Base-by-base conservation (phyloP, 805 yeast genomes). In the Ogataea methylovora region DNA sequence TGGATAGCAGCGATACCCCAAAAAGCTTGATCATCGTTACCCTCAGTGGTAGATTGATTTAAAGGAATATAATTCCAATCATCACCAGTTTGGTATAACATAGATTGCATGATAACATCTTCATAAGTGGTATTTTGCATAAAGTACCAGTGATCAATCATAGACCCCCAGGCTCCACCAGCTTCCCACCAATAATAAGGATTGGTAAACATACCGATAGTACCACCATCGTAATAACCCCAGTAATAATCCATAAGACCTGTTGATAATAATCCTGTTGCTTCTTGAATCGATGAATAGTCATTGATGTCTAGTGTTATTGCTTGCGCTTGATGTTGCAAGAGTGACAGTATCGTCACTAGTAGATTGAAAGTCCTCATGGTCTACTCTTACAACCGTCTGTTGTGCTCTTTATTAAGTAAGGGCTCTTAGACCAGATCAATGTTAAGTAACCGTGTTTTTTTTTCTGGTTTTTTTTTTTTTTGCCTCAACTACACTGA, bases 101-200 rank as follows among this genome's bases (percentile, higher is more conserved):
- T 55, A 3, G 94, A 83, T 24, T 69, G 63, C 47, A 71, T 68
- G 35, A 85, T 69, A 24, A 69, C 37, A 10, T 67, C 65, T 29
- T 71, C 80, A 47, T 75, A 84, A 1, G 88, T 74, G 42, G 70
- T 71, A 54, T 88, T 82, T 25, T 79, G 72, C 55, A 84, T 74
- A 53, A 68, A 79, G 45, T 54, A 77, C 62, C 85, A 70, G 58
- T 83, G 81, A 55, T 87, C 96, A 29, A 90, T 52, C 69, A 90
- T 63, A 14, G 83, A 68, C 8, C 95, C 95, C 84, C 87, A 86
- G 2, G 90, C 95, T 40, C 88, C 94, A 45, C 97, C 97, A 8
- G 97, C 95, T 62, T 87, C 86, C 97, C 97, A 88, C 98, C 97
- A 90, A 68, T 90, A 90, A 67, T 90, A 88, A 0, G 97, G 97